Conservation (phyloP, 2,329 filamentous ascomycete species). For the Ceratocystis eucalypticola region DNA sequence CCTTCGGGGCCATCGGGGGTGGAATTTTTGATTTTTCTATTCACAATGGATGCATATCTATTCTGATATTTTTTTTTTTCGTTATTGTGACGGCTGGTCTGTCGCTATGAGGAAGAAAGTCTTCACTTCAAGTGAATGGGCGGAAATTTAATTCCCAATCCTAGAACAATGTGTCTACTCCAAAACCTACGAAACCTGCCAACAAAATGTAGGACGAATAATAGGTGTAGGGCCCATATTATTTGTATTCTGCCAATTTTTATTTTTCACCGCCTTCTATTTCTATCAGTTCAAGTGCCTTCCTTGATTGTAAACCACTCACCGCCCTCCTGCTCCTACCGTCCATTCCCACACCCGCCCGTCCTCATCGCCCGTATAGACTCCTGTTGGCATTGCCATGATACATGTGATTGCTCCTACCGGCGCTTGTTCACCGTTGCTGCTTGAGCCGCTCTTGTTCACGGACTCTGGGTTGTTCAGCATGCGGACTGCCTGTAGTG, state of each 20-base stretch:
- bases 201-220: not conserved
- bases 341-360: constrained; percentile 49
- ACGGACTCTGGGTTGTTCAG: constrained; percentile 60
- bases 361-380: constrained; percentile 91
- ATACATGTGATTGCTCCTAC: constrained; percentile 23
- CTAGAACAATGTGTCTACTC: too few relatives aligned
- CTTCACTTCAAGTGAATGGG: not conserved
- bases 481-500: constrained; percentile 62
- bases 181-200: too few relatives aligned
- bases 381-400: constrained; percentile 56
- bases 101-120: constrained; percentile 33
- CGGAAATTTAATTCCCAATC: too few relatives aligned
- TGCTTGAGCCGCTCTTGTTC: not conserved
- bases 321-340: constrained; percentile 31
- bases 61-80: constrained; percentile 27
- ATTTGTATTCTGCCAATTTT: not conserved
- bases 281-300: not conserved
- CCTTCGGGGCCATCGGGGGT: constrained; percentile 39
- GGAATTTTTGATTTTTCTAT: constrained; percentile 35
- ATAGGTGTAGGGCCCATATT: not conserved
- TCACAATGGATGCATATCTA: constrained; percentile 12
- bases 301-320: not conserved
- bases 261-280: not conserved
- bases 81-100: constrained; percentile 29
- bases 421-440: too few relatives aligned